These are phyloP conservation scores for Eucalyptus lansdowneana DNA, from an alignment of 345 rosid genomes.

Conservation along the genomic window DNA sequence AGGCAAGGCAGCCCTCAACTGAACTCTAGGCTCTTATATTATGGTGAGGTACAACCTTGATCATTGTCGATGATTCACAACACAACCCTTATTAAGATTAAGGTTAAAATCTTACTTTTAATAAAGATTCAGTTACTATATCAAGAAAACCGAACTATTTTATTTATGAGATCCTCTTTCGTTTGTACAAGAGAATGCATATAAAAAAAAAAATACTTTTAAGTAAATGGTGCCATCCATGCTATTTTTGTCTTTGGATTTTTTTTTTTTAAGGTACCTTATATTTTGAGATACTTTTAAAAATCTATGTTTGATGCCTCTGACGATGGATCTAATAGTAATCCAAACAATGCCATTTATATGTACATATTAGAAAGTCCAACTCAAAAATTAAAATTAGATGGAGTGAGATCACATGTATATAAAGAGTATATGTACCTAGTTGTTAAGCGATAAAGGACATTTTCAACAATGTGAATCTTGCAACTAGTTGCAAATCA, in stretches of 20 bases:
- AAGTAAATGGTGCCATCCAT: neutral
- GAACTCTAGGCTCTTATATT: no score
- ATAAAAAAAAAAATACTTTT: no score
- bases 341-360: neutral
- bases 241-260: neutral
- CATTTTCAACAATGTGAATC: neutral
- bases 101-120: neutral
- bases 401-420: neutral
- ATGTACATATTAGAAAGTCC: neutral
- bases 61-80: no score
- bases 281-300: no score
- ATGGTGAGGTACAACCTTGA: no score
- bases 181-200: neutral
- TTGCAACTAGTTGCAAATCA: neutral
- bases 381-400: neutral
- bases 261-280: neutral
- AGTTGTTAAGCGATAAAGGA: neutral
- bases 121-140: neutral
- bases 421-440: neutral
- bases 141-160: neutral
- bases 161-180: neutral
- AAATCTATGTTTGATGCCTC: no score
- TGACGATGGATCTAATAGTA: neutral
- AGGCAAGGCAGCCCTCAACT: no score
- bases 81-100: no score